These are phyloP conservation scores for Penicillium soppii DNA, from an alignment of 495 filamentous ascomycete genomes.

Conservation along the genomic window DNA sequence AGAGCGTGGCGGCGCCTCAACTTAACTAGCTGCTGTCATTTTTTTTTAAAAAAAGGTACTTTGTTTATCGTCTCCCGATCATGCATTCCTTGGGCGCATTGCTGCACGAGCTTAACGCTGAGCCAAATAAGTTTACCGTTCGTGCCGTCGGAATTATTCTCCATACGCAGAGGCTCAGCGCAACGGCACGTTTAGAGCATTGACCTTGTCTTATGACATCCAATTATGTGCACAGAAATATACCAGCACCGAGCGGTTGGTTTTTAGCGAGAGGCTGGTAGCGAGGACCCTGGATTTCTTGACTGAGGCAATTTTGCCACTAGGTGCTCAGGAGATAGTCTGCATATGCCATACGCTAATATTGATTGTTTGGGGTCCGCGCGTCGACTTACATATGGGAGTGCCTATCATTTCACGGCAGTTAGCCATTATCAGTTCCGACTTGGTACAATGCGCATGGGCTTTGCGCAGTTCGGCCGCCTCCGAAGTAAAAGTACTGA, in stretches of 20 bases:
- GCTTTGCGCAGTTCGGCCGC: background rate
- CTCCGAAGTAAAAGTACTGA: background rate
- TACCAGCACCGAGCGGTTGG: too few species aligned
- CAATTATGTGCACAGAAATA: background rate
- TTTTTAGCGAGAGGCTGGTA: background rate
- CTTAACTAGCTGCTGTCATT: too few species aligned
- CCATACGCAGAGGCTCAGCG: background rate
- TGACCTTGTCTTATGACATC: background rate
- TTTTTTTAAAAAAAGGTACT: background rate
- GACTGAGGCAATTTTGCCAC: too few species aligned
- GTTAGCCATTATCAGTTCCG: background rate
- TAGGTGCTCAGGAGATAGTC: too few species aligned
- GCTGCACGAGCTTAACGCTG: slow-evolving; percentile 6
- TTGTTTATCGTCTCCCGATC: background rate
- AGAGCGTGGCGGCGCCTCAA: too few species aligned
- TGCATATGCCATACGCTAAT: too few species aligned
- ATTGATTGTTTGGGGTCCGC: too few species aligned
- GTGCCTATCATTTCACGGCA: too few species aligned
- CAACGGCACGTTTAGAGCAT: background rate
- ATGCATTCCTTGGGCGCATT: background rate
- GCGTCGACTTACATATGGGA: background rate
- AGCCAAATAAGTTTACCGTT: background rate
- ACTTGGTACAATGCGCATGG: too few species aligned
- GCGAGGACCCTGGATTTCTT: background rate
- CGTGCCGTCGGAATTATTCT: slow-evolving; percentile 6